Base-by-base conservation (phyloP, 2,329 filamentous ascomycete genomes). In the Phialophora chinensis region DNA sequence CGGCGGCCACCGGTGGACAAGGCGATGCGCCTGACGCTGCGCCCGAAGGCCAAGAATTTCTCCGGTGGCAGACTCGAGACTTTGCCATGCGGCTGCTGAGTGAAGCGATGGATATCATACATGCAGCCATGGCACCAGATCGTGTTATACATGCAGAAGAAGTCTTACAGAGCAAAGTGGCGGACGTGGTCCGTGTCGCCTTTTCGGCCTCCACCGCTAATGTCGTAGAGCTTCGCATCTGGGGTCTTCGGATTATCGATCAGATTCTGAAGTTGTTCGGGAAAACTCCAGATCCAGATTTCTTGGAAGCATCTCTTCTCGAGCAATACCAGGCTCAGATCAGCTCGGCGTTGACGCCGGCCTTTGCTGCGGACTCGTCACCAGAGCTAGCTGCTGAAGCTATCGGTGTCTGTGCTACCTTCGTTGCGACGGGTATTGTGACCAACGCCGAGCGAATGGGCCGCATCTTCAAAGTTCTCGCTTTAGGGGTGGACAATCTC, bases 241-340 rank as follows among this genome's bases (percentile, higher is more conserved):
- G 93, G 83, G 95, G 95, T 29, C 80, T 99, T 69, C 93, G 93
- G 77, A 96, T 99, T 62, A 93, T 99, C 63, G 93, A 96, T 67
- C 91, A 93, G 65, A 88, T 98, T 10, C 83, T 99, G 59, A 96
- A 93, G 75, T 50, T 97, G 84, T 99, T 99, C 80, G 95, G 95
- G 62, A 94, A 93, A 75, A 93, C 91, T 1, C 91, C 94, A 1
- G 95, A 99, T 79, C 96, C 95, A 0, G 95, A 99, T 76, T 99
- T 99, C 75, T 88, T 94, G n/a, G 95, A 99, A 79, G 95, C 91
- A 0, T 96, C 96, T 79, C 84, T 99, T 17, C 85, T 99, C 3
- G 96, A 99, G 77, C 95, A 99, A 78, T 99, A 99, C 74, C 96
- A 99, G 79, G 95, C 95, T 4, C 95, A 99, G 76, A 99, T 99